Base-by-base conservation (phyloP, 176 grass and related monocot genomes). In the Cocos nucifera region DNA sequence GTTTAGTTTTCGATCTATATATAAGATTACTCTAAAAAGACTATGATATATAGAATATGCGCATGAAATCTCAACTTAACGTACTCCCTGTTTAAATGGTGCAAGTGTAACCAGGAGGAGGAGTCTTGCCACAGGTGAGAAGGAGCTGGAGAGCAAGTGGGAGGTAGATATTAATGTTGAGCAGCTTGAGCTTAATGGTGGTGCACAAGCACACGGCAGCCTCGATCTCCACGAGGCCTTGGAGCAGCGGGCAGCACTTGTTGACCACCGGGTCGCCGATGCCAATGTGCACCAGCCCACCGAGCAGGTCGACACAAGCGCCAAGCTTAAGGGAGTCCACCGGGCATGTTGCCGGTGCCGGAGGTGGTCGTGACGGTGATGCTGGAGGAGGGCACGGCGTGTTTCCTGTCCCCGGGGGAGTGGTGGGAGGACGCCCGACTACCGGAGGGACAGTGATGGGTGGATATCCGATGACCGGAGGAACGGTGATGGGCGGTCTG, bases 131-230 rank as follows among this genome's bases (percentile, higher is more conserved):
- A 50, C 93, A 98, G 75, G 93, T 98, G 79, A 98, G 56, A 30
- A 98, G 87, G 49, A 98, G 81, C 88, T 92, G 87, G 66, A 98
- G 81, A 19, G 93, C 93, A 6, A 98, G 81, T 1, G 93, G 93
- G 4, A 98, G 84, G 85, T 86, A 88, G 69, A 98, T 26, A 72
- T 92, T 98, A 69, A 98, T 89, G 71, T 92, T 89, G 63, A 98
- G 87, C 22, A 98, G 78, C 82, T 83, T 92, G 8, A 92, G 79
- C 70, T 74, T 88, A 73, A 98, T 98, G 69, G 78, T 92, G 59
- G 93, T 98, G 78, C 93, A 98, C 19, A 98, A 75, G 74, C 93
- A 98, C 16, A 98, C 84, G 4, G 93, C 93, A 29, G 93, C 93
- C 79, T 98, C 93, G 22, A 86, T 49, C 67, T 98, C 93, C 53